Conservation (phyloP, 73 alveolate genomes). For the Tetrahymena malaccensis region DNA sequence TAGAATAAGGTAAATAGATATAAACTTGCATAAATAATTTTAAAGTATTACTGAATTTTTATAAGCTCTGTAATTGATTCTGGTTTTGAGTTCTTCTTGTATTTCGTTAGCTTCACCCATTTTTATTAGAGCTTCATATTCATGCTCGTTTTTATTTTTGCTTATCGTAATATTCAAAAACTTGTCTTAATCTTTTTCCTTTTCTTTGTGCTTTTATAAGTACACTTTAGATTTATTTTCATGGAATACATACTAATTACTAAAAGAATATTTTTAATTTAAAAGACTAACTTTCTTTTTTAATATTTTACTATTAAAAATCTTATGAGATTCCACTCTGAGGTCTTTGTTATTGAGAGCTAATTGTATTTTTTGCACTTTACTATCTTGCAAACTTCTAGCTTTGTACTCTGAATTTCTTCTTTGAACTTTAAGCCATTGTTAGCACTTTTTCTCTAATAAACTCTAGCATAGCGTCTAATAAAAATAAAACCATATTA, state of each 20-base stretch:
- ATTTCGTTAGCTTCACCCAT: conserved; percentile 46
- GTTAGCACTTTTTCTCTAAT: not conserved
- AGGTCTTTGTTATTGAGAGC: not conserved
- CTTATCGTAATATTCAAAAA: conserved; percentile 10
- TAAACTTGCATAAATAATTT: not conserved
- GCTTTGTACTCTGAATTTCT: not conserved
- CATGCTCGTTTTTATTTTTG: conserved; percentile 30
- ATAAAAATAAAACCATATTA: not conserved
- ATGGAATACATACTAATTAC: not conserved
- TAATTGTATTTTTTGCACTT: not conserved
- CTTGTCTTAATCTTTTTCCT: conserved; percentile 34
- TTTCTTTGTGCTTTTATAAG: conserved; percentile 19
- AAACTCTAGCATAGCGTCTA: not conserved
- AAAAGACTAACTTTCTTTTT: no score
- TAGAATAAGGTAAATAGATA: not conserved
- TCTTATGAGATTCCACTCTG: not conserved
- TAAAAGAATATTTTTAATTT: not conserved
- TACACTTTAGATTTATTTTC: conserved; percentile 22
- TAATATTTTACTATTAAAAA: no score
- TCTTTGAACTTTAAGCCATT: not conserved
- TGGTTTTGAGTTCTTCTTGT: conserved; percentile 9
- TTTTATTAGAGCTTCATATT: conserved; percentile 30
- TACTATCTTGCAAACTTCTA: not conserved
- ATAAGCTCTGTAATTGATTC: conserved; percentile 24
- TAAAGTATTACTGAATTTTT: not conserved